Evolutionary conservation across 345 rosid species (phyloP), one percentile per base, ranked within the genome.

Genomic region (Eucalyptus cloeziana): DNA sequence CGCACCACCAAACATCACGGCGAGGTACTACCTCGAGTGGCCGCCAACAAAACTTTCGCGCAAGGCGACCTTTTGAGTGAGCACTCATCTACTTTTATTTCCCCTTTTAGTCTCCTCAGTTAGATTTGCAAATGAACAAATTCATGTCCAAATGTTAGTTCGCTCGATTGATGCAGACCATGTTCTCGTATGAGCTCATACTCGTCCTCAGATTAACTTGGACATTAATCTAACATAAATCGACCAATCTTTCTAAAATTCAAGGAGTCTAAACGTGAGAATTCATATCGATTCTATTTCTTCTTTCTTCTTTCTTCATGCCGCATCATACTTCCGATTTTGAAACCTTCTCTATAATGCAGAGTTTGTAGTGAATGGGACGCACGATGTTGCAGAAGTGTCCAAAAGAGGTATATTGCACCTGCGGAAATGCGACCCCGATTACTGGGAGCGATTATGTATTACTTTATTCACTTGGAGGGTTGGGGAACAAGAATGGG

Each of bases 341-440:
- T 37, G 24, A 33, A 33, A 47, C 5, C 1, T 14, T 24, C 31
- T 8, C 22, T 30, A 6, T 50, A 16, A 3, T 27, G 45, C 88
- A 89, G 87, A 30, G 40, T 92, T 92, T 81, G 89, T 89, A 31
- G 86, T 88, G 92, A 90, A 58, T 10, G 91, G 88, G 40, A 91
- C 76, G 3, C 93, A 91, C 33, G 37, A 88, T 5, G 89, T 88
- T 15, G 86, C 91, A 5, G 12, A 44, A 6, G 91, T 88, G 3
- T 30, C 86, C 14, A 80, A 88, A 88, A 81, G 88, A 88, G 16
- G 90, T 86, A 1, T 91, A 89, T 6, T 88, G 91, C 19, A 50
- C 71, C 43, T 91, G 92, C 91, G 58, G 79, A 3, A 88, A 89
- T 51, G 86, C 45, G 40, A 37, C 7, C 24, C 67, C 76, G 10